A percentile compares a stretch with the other conserved stretches of the same genome.
phyloP scores from a whole-genome alignment of 352 stramenopile genomes.

The Globisporangium lucens region DNA sequence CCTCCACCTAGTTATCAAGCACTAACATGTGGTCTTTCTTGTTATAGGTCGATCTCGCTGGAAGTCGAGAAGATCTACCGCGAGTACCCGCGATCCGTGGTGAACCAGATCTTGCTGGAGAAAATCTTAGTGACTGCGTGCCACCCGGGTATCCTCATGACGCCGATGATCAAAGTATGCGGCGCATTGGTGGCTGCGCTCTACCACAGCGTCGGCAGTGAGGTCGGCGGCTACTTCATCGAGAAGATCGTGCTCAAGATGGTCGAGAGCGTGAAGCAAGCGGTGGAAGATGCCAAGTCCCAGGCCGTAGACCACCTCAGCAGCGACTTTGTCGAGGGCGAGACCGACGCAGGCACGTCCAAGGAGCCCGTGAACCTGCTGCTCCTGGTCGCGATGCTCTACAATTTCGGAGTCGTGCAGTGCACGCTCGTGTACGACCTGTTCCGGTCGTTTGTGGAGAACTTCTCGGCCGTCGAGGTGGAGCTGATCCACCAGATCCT shows the following conservation, averaged over 20 bases:
- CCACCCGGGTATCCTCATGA: slow-evolving; percentile 71
- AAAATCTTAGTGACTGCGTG: slow-evolving; percentile 65
- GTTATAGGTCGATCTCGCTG: slow-evolving; percentile 52
- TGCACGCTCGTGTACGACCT: slow-evolving; percentile 91
- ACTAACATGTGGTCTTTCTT: too few relatives aligned
- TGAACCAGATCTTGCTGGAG: slow-evolving; percentile 72
- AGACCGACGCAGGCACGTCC: slow-evolving; percentile 35
- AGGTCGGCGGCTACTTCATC: slow-evolving; percentile 80
- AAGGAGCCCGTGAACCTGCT: slow-evolving; percentile 81
- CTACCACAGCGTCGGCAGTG: slow-evolving; percentile 74
- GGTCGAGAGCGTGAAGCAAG: slow-evolving; percentile 33
- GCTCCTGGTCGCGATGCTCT: slow-evolving; percentile 87
- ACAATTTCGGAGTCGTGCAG: slow-evolving; percentile 88
- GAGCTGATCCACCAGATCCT: slow-evolving; percentile 88
- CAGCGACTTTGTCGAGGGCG: slow-evolving; percentile 16
- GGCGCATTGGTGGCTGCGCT: slow-evolving; percentile 63
- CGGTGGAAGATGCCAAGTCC: slow-evolving; percentile 20
- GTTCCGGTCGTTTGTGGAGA: slow-evolving; percentile 77
- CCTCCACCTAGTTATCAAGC: too few relatives aligned
- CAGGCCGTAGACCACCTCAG: slow-evolving; percentile 14
- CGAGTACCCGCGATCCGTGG: slow-evolving; percentile 58
- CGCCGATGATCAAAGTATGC: slow-evolving; percentile 71
- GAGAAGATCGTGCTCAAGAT: slow-evolving; percentile 72
- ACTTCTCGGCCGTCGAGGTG: slow-evolving; percentile 73
- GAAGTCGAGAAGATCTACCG: slow-evolving; percentile 84